A percentile compares a stretch with the other conserved stretches of the same genome.
phyloP scores from a whole-genome alignment of 2,329 filamentous ascomycete species.

The Lojkania enalia region DNA sequence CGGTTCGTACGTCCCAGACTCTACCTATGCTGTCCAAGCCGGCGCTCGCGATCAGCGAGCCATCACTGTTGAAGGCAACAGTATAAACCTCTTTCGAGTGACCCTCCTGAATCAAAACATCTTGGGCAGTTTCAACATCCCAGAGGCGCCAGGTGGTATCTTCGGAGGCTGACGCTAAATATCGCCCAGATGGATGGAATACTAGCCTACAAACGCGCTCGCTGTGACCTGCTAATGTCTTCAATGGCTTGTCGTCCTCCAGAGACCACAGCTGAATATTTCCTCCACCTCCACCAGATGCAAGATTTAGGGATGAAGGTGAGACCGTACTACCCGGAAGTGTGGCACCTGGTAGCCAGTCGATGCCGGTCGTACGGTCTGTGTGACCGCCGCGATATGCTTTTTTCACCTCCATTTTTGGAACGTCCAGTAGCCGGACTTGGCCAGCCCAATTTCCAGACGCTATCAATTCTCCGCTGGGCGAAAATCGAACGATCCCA shows the following conservation, averaged over 20 bases:
- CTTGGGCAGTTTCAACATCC: constrained; percentile 84
- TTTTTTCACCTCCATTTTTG: constrained; percentile 75
- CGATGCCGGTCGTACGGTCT: constrained; percentile 84
- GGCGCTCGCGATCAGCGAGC: constrained; percentile 86
- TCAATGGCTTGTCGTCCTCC: constrained; percentile 79
- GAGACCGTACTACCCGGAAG: constrained; percentile 72
- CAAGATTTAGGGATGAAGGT: constrained; percentile 75
- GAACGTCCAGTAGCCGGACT: constrained; percentile 82
- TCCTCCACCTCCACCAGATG: constrained; percentile 86
- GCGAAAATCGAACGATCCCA: constrained; percentile 88
- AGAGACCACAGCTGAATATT: constrained; percentile 90
- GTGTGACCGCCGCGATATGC: constrained; percentile 79
- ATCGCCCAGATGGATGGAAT: constrained; percentile 89
- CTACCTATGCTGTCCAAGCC: constrained; percentile 92
- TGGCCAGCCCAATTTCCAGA: constrained; percentile 93
- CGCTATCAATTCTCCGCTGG: constrained; percentile 79
- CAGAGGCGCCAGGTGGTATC: constrained; percentile 97
- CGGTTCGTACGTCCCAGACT: constrained; percentile 92
- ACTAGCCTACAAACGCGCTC: constrained; percentile 89
- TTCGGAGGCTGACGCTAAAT: constrained; percentile 89
- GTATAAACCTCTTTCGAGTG: constrained; percentile 93
- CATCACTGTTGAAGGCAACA: constrained; percentile 86
- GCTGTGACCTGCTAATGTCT: constrained; percentile 80
- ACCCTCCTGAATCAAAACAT: constrained; percentile 87
- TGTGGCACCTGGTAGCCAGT: constrained; percentile 86